Evolutionary conservation across 2,329 filamentous ascomycete species (phyloP).

Genomic region (Davidsoniella virescens): DNA sequence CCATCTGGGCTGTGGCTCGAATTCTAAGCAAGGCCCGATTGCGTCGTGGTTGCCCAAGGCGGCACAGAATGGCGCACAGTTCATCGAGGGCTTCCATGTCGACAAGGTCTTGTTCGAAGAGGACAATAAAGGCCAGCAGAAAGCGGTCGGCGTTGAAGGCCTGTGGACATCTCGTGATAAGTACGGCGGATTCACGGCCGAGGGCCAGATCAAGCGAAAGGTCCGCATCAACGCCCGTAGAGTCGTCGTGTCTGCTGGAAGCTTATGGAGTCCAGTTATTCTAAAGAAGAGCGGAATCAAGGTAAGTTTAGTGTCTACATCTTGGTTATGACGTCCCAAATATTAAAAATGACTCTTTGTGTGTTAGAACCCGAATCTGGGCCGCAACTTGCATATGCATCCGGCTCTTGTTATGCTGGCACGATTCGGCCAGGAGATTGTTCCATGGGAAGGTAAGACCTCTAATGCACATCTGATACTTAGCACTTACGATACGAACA

Average conservation of each 20-base stretch:
- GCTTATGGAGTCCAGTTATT: slow-evolving; percentile 60
- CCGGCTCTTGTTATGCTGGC: slow-evolving; percentile 46
- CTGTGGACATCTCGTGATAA: slow-evolving; percentile 20
- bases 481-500: too few relatives aligned
- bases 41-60: slow-evolving; percentile 69
- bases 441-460: slow-evolving; percentile 44
- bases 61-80: slow-evolving; percentile 56
- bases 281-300: slow-evolving; percentile 63
- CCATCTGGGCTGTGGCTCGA: slow-evolving; percentile 43
- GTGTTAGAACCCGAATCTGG: slow-evolving; percentile 57
- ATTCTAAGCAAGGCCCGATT: slow-evolving; percentile 63
- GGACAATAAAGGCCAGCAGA: slow-evolving; percentile 22
- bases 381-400: slow-evolving; percentile 67
- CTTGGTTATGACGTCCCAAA: background rate
- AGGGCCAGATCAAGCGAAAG: slow-evolving; percentile 33
- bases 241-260: slow-evolving; percentile 63
- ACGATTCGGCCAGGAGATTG: slow-evolving; percentile 52
- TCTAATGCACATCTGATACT: background rate
- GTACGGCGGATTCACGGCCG: slow-evolving; percentile 20
- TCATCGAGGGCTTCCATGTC: slow-evolving; percentile 68
- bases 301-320: slow-evolving; percentile 23
- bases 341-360: slow-evolving; percentile 11
- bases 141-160: slow-evolving; percentile 62
- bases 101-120: slow-evolving; percentile 54
- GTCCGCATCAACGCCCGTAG: slow-evolving; percentile 63